Evolutionary conservation across 192 early-diverging fungal genomes (phyloP).

Genomic region (Coemansia sp.): DNA sequence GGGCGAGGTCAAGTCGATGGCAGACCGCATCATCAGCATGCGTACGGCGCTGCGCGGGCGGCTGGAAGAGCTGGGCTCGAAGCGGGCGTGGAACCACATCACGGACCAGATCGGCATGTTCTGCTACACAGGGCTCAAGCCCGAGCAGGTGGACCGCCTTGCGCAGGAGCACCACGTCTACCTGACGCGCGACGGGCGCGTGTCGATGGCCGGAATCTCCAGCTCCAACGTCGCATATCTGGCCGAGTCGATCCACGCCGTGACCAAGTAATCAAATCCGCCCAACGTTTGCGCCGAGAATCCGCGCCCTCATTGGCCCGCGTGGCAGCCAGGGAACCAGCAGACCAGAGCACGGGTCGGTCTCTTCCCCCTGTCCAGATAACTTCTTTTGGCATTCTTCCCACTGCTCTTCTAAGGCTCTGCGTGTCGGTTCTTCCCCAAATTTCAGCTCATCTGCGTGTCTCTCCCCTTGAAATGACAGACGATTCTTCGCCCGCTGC

Average conservation of each 20-base stretch:
- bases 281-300: too few species aligned
- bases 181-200: slow-evolving; percentile 90
- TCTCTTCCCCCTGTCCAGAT: too few species aligned
- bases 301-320: too few species aligned
- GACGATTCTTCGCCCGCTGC: slow-evolving; percentile 35
- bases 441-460: slow-evolving; percentile 31
- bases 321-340: too few species aligned
- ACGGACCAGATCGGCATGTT: slow-evolving; percentile 98
- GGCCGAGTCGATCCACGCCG: slow-evolving; percentile 90
- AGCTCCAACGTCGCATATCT: slow-evolving; percentile 91
- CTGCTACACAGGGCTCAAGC: slow-evolving; percentile 88
- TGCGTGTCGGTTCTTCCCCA: too few species aligned
- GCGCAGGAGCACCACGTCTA: slow-evolving; percentile 84
- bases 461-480: slow-evolving; percentile 26
- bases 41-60: slow-evolving; percentile 65
- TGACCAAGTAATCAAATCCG: slow-evolving; percentile 81
- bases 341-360: too few species aligned
- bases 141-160: slow-evolving; percentile 82
- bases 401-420: too few species aligned
- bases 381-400: too few species aligned
- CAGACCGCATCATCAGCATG: slow-evolving; percentile 95
- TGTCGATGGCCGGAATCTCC: slow-evolving; percentile 95
- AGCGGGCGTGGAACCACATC: slow-evolving; percentile 83
- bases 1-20: slow-evolving; percentile 91
- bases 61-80: slow-evolving; percentile 77